Evolutionary conservation across 805 yeast genomes (phyloP), one percentile per base, ranked within the genome.

Genomic region (Saitoella complicata): DNA sequence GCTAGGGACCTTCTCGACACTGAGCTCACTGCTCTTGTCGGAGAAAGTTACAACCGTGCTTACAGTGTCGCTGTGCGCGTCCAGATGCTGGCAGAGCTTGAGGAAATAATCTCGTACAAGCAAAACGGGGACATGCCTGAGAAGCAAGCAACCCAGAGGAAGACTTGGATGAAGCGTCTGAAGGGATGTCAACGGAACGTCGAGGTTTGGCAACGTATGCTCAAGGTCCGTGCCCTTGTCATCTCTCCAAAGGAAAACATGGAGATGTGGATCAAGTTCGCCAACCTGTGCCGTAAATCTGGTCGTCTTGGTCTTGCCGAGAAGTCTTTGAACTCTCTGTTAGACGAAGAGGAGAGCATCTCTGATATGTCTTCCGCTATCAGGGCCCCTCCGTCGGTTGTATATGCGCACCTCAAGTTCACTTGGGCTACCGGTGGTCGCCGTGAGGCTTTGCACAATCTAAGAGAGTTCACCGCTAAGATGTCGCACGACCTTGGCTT

Each of bases 231-330:
- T 46, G 88, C 96, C 0, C 68, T 91, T 40, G 97, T 91, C 9
- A 82, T 91, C 39, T 80, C 80, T 51, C 99, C 98, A 1, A 84
- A 87, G 52, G 94, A 91, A 55, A 96, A 91, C 58, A 81, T 87
- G 91, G 91, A 83, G 44, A 84, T 87, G 74, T 86, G 97, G 95
- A 88, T 91, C 55, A 87, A 91, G 61, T 93, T 91, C 69, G 97
- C 98, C 13, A 91, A 91, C 56, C 67, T 91, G 46, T 86, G 97
- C 59, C 73, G 98, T 50, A 91, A 91, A 63, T 81, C 95, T 11
- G 95, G 95, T 5, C 70, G 99, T 50, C 67, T 85, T 53, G 88
- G 88, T 6, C 66, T 93, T 44, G 96, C 98, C 2, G 96, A 88
- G 57, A 86, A 86, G 58, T 82, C 96, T 0, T 68, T 93, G 51